phyloP scores from a whole-genome alignment of 1,139 yeast species.

The Geotrichum reessii region DNA sequence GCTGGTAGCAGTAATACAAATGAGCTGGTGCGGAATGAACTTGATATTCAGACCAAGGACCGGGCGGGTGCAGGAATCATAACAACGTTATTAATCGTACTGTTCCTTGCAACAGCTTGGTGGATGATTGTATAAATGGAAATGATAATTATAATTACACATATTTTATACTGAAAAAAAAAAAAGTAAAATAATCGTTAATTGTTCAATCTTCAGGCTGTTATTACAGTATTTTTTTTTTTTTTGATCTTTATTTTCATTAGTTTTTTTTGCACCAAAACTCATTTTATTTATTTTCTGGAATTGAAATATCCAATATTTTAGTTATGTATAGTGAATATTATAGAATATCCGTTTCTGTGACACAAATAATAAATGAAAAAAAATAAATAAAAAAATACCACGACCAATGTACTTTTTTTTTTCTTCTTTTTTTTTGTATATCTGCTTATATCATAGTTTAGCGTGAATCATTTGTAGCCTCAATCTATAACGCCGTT shows the following conservation, averaged over 20 bases:
- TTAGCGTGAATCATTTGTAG: background rate
- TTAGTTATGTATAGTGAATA: background rate
- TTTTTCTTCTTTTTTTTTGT: too few species aligned
- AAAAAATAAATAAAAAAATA: background rate
- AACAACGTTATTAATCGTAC: constrained; percentile 65
- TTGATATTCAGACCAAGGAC: constrained; percentile 43
- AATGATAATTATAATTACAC: too few species aligned
- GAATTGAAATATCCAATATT: background rate
- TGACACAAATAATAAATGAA: background rate
- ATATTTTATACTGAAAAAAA: too few species aligned
- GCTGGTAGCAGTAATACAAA: constrained; percentile 29
- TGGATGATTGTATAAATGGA: constrained; percentile 52
- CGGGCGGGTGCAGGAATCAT: constrained; percentile 84
- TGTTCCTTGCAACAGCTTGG: constrained; percentile 60
- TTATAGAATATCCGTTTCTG: background rate
- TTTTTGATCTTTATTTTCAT: background rate
- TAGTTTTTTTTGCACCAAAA: background rate
- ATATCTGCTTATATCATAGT: background rate
- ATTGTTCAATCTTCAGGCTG: too few species aligned
- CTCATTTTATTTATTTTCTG: background rate
- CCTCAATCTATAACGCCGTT: background rate
- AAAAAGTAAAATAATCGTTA: too few species aligned
- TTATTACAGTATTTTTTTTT: background rate
- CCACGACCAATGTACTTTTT: background rate
- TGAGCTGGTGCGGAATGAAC: background rate